Evolutionary conservation across 495 filamentous ascomycete genomes (phyloP).

Genomic region (Penicillium bialowiezense): DNA sequence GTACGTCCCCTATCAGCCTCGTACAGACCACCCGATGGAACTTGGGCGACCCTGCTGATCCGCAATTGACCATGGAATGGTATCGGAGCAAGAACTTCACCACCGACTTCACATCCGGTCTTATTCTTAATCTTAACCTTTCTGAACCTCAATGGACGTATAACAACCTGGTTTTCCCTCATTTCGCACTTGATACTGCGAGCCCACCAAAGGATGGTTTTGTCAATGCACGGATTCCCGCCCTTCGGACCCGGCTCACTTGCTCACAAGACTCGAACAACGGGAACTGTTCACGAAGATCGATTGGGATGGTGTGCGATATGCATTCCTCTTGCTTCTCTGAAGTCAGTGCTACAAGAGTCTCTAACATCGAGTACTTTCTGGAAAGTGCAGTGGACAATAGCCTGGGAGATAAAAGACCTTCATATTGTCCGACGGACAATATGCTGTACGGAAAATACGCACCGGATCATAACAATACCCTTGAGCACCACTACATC

Average conservation of each 20-base stretch:
- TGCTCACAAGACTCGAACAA: neutral
- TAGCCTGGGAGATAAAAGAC: too few relatives aligned
- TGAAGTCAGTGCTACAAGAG: neutral
- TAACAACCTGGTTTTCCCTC: conserved; percentile 11
- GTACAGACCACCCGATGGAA: neutral
- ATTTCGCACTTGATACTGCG: neutral
- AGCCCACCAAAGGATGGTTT: neutral
- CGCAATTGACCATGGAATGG: neutral
- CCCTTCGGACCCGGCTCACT: neutral
- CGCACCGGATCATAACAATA: neutral
- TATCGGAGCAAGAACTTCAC: neutral
- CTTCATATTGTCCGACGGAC: neutral
- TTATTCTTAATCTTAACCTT: conserved; percentile 8
- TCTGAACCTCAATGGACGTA: conserved; percentile 20
- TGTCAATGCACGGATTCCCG: neutral
- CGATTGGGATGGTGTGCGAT: neutral
- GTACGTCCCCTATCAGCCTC: neutral
- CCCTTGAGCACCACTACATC: neutral
- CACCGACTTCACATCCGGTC: neutral
- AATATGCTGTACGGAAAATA: neutral
- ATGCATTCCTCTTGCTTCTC: neutral
- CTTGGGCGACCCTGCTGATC: neutral
- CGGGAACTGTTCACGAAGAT: too few relatives aligned
- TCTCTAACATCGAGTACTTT: neutral
- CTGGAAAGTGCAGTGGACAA: too few relatives aligned